Evolutionary conservation across 1,284 basidiomycete species (phyloP).

Genomic region (Leccinum variabile): DNA sequence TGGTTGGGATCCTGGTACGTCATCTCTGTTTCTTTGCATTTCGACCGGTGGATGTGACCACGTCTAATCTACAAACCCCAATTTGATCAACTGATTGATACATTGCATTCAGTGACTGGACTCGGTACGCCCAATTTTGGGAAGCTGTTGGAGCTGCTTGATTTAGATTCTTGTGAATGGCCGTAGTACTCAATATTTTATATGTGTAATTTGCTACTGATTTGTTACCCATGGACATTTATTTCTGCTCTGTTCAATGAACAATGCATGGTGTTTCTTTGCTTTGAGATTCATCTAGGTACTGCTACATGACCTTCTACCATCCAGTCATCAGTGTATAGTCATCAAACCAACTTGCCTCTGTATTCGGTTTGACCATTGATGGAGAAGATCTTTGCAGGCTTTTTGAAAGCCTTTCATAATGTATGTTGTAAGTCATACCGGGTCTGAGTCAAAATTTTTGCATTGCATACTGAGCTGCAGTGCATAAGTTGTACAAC

Average conservation of each 20-base stretch:
- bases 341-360: too few relatives aligned
- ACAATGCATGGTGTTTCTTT: not conserved
- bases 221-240: not conserved
- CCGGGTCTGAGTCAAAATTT: too few relatives aligned
- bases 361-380: too few relatives aligned
- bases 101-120: slow-evolving; percentile 41
- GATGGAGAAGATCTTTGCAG: too few relatives aligned
- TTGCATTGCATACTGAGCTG: too few relatives aligned
- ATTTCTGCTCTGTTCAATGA: not conserved
- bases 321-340: too few relatives aligned
- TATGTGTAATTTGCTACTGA: not conserved
- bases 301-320: too few relatives aligned
- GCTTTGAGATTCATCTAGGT: not conserved
- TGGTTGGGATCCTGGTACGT: slow-evolving; percentile 48
- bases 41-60: not conserved
- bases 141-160: slow-evolving; percentile 26
- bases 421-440: too few relatives aligned
- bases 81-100: not conserved
- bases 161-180: not conserved
- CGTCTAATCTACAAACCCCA: not conserved
- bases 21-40: not conserved
- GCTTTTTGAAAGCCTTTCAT: too few relatives aligned
- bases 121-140: slow-evolving; percentile 46
- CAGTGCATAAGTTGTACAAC: too few relatives aligned
- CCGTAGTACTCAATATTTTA: not conserved